Evolutionary conservation across 495 filamentous ascomycete species (phyloP).

Genomic region (Geoglossum glabrum): DNA sequence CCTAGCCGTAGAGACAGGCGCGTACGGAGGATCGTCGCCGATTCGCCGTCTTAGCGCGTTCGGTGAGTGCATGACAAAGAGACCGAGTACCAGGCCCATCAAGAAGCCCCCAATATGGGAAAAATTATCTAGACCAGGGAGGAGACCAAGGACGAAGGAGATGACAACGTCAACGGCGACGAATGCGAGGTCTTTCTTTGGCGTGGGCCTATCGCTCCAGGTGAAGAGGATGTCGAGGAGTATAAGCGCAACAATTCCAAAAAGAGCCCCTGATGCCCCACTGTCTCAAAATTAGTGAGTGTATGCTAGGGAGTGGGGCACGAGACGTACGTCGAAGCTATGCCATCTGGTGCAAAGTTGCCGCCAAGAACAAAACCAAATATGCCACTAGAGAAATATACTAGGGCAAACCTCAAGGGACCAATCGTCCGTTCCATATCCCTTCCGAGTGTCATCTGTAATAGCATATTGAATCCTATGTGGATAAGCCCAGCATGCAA

Average conservation of each 20-base stretch:
- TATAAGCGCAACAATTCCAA: conserved; percentile 74
- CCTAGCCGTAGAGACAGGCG: conserved; percentile 27
- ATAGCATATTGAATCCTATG: conserved; percentile 83
- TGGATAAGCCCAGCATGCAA: conserved; percentile 83
- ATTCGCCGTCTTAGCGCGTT: conserved; percentile 58
- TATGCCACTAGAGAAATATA: conserved; percentile 80
- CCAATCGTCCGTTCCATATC: conserved; percentile 88
- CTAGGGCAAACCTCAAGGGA: conserved; percentile 60
- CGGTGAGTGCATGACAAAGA: conserved; percentile 75
- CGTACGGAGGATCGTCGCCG: conserved; percentile 41
- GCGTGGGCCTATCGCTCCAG: conserved; percentile 56
- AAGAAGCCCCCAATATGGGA: conserved; percentile 90
- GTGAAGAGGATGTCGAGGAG: conserved; percentile 83
- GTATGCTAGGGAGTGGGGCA: neutral
- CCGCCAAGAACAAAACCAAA: conserved; percentile 93
- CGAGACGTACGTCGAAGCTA: conserved; percentile 38
- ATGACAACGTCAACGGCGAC: conserved; percentile 69
- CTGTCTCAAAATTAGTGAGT: neutral
- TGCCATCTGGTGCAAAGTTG: conserved; percentile 64
- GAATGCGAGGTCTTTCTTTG: conserved; percentile 62
- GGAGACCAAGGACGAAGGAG: conserved; percentile 77
- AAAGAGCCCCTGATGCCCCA: conserved; percentile 75
- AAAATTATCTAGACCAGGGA: conserved; percentile 93
- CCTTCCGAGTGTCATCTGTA: conserved; percentile 67
- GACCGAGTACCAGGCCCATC: conserved; percentile 72